Conservation (phyloP, 2,329 filamentous ascomycete species). For the Cercospora brassicicola region DNA sequence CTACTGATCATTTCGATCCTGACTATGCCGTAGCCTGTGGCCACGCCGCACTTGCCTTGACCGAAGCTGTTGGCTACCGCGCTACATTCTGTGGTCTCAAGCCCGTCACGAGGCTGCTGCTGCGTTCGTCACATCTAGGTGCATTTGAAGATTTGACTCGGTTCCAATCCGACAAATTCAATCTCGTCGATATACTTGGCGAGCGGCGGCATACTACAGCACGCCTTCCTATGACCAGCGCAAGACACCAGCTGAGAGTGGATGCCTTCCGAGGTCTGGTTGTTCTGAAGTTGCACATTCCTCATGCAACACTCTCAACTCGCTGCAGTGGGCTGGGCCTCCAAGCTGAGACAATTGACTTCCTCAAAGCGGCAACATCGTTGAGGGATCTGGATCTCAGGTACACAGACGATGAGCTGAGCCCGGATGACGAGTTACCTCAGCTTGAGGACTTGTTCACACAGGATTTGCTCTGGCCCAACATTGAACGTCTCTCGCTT, state of each 20-base stretch:
- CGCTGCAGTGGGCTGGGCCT: not conserved
- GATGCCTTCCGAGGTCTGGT: constrained; percentile 20
- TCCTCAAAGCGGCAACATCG: constrained; percentile 12
- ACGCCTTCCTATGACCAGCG: not conserved
- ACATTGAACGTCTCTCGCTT: constrained; percentile 19
- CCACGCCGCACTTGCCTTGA: constrained; percentile 23
- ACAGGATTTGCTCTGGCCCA: constrained; percentile 21
- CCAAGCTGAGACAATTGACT: constrained; percentile 18
- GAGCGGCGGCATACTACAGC: not conserved
- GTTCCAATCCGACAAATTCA: not conserved
- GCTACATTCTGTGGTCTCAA: constrained; percentile 21
- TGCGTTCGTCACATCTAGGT: constrained; percentile 22
- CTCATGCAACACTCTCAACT: constrained; percentile 17
- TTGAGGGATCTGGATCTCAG: constrained; percentile 21
- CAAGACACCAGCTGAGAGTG: constrained; percentile 11
- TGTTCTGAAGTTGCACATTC: constrained; percentile 18
- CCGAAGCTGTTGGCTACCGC: constrained; percentile 24
- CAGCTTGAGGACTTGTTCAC: constrained; percentile 19
- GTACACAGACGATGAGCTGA: constrained; percentile 24
- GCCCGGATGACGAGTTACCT: constrained; percentile 18
- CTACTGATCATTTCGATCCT: constrained; percentile 4
- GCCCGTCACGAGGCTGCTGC: constrained; percentile 15
- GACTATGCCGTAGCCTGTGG: constrained; percentile 14
- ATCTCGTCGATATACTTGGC: not conserved
- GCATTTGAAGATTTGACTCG: constrained; percentile 8